Base-by-base conservation (phyloP, 495 filamentous ascomycete genomes). In the Bombardia bombarda region DNA sequence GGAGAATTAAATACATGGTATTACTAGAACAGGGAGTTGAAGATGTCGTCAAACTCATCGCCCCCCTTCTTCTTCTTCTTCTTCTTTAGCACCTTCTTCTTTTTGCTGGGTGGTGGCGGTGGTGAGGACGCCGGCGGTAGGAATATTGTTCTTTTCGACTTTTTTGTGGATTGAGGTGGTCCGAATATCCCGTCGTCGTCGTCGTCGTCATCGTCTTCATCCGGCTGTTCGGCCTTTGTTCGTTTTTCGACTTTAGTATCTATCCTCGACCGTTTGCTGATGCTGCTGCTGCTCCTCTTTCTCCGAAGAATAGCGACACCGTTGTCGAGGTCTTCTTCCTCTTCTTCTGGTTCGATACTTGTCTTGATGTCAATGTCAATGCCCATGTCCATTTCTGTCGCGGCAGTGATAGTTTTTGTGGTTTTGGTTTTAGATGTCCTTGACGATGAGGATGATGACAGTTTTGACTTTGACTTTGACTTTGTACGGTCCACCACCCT, bases 1-100 rank as follows among this genome's bases (percentile, higher is more conserved):
- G n/a, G n/a, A n/a, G n/a, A n/a, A n/a, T n/a, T n/a, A n/a, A n/a
- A n/a, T n/a, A n/a, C n/a, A n/a, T n/a, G n/a, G n/a, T n/a, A n/a
- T n/a, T n/a, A 7, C 16, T 18, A 33, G 3, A 33, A 46, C 5
- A 57, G 34, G 0, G 38, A 41, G 9, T 48, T 46, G 40, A 62
- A 63, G 34, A 64, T 55, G 34, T 62, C 53, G 19, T 70, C 65
- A 9, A 68, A 59, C 24, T 51, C 53, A 44, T 53, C 61, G 38
- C 37, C 53, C 25, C 41, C 52, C 23, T 42, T 56, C 22, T 45
- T 32, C 18, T 43, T 43, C 16, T 32, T 45, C 39, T 37, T 50
- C 21, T n/a, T n/a, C 45, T 14, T 12, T 45, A 45, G 50, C 46
- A 7, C 55, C 39, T 56, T 60, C 33, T 49, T 57, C 32, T 50